Base-by-base conservation (phyloP, 176 grass and related monocot species). In the maize (Zea mays) region DNA sequence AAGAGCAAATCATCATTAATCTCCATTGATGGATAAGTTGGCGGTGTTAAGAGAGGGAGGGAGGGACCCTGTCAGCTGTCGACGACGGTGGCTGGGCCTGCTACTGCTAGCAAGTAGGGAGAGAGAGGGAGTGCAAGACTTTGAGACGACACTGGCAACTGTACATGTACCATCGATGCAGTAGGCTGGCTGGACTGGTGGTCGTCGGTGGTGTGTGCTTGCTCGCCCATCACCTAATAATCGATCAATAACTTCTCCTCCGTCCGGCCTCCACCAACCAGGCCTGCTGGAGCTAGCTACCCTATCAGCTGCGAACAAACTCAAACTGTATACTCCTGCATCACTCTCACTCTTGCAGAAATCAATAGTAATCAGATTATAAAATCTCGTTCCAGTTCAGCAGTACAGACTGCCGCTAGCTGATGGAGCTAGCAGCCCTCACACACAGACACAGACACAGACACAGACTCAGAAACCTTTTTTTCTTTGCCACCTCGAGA, bases 1-100 rank as follows among this genome's bases (percentile, higher is more conserved):
- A 83, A 86, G 83, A 70, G 74, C 79, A 89, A 85, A 81, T 85
- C 82, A 27, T 27, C 27, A 85, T 89, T 85, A 61, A 27, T 27
- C 27, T 27, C 27, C 27, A 27, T 27, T 27, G 27, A 27, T 27
- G 27, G 27, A 27, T 27, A 27, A 27, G 27, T 27, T 27, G 27
- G 27, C 27, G 27, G 27, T 27, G 27, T 27, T 27, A 27, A 27
- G 27, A 27, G 27, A 27, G 27, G 27, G 27, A 27, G 27, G 27
- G 27, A 27, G 27, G 27, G 27, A 27, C 27, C 27, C 27, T 27
- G 27, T 27, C 27, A 27, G 27, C 27, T 27, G 27, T 27, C 27
- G 27, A 27, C 27, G 27, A 27, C 27, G 27, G 27, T 1, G 27
- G 27, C 27, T 1, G 27, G 27, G 27, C 27, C 27, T 27, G 27